phyloP scores from a whole-genome alignment of 1,139 yeast genomes.

The Sugiyamaella paludigena region DNA sequence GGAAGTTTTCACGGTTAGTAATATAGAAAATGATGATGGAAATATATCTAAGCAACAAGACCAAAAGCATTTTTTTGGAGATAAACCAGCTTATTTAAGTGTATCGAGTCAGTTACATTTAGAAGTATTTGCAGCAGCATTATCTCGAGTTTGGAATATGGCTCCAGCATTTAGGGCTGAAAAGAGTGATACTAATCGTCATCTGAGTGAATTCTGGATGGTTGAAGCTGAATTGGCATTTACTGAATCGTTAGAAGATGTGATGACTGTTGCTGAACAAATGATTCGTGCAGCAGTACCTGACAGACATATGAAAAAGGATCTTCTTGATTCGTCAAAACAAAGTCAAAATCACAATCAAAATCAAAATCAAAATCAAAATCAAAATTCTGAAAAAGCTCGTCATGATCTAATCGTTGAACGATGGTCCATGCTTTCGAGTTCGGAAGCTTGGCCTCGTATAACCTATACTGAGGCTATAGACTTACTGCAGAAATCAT shows the following conservation, averaged over 20 bases:
- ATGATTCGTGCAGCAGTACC: conserved; percentile 61
- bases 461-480: conserved; percentile 78
- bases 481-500: conserved; percentile 44
- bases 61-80: conserved; percentile 54
- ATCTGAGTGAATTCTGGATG: conserved; percentile 97
- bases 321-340: conserved; percentile 41
- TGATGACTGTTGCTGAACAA: conserved; percentile 64
- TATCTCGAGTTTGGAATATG: conserved; percentile 82
- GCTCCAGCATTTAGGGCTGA: conserved; percentile 96
- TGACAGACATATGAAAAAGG: conserved; percentile 38
- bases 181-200: conserved; percentile 84
- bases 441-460: conserved; percentile 56
- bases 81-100: conserved; percentile 61
- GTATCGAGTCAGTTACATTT: conserved; percentile 92
- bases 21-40: conserved; percentile 27
- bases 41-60: neutral
- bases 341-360: conserved; percentile 39
- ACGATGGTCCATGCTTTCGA: conserved; percentile 36
- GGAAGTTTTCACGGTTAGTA: conserved; percentile 64
- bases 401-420: neutral
- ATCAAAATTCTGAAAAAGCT: conserved; percentile 22
- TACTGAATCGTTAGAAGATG: conserved; percentile 53
- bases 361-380: conserved; percentile 38
- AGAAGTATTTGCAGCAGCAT: conserved; percentile 73
- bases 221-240: conserved; percentile 86